These are phyloP conservation scores for Leccinum pachyderme DNA, from an alignment of 1,284 basidiomycete genomes.

Conservation along the genomic window DNA sequence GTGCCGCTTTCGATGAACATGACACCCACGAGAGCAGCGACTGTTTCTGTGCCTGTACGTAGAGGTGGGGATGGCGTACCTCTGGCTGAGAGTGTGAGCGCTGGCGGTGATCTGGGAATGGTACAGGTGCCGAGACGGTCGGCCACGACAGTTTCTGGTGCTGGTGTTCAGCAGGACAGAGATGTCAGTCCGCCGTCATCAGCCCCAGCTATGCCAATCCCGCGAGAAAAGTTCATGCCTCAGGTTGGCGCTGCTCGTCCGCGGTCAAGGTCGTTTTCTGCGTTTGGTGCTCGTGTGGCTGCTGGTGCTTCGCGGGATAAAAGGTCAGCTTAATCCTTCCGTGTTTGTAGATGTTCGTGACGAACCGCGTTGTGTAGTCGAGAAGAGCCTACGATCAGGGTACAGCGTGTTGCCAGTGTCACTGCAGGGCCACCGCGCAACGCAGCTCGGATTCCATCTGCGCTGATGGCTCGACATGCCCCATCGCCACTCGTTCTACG, in stretches of 20 bases:
- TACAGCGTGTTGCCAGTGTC: background rate
- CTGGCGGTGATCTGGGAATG: background rate
- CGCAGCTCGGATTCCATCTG: constrained; percentile 15
- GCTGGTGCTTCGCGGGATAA: background rate
- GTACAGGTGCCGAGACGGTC: constrained; percentile 19
- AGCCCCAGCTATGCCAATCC: constrained; percentile 36
- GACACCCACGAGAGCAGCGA: constrained; percentile 29
- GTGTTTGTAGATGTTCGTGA: background rate
- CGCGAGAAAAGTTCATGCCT: constrained; percentile 62
- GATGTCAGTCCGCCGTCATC: background rate
- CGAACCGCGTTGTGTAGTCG: constrained; percentile 9
- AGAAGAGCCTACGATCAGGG: constrained; percentile 24
- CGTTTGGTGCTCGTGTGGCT: constrained; percentile 41
- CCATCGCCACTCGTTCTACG: constrained; percentile 21
- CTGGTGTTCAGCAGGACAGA: background rate
- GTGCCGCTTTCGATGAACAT: background rate
- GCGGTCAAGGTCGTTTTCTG: constrained; percentile 73
- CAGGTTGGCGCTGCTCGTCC: constrained; percentile 51
- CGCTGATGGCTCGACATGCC: constrained; percentile 21
- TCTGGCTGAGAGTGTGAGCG: background rate
- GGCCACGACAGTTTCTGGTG: background rate
- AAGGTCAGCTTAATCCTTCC: constrained; percentile 19
- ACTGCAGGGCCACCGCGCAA: constrained; percentile 6
- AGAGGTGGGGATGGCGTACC: constrained; percentile 10
- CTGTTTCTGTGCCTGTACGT: constrained; percentile 32